Conservation (phyloP, 805 yeast species). For the Pichia scutulata region DNA sequence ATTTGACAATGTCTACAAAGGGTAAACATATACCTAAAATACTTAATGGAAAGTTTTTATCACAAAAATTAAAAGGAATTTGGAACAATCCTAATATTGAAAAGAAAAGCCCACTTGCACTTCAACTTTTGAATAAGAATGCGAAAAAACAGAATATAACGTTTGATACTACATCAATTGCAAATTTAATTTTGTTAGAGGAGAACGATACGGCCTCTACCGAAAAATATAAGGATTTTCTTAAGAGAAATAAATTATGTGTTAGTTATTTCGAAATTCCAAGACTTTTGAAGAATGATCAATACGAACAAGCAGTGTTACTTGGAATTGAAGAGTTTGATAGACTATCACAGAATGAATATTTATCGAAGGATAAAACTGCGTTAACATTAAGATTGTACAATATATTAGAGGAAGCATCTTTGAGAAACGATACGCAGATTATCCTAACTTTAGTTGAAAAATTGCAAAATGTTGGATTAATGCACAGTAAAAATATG, state of each 20-base stretch:
- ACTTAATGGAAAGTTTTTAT: neutral
- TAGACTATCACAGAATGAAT: neutral
- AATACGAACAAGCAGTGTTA: slow-evolving; percentile 20
- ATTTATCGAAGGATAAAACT: neutral
- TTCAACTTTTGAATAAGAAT: neutral
- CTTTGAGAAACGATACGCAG: slow-evolving; percentile 17
- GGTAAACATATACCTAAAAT: neutral
- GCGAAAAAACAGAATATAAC: neutral
- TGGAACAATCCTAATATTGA: neutral
- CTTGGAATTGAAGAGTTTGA: slow-evolving; percentile 7
- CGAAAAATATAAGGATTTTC: slow-evolving; percentile 10
- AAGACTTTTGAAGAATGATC: slow-evolving; percentile 12
- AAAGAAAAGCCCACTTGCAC: neutral
- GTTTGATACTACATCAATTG: slow-evolving; percentile 4
- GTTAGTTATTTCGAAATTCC: slow-evolving; percentile 15
- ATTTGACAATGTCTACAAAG: neutral
- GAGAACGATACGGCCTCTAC: slow-evolving; percentile 7
- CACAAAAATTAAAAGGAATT: neutral
- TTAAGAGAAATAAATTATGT: slow-evolving; percentile 6
- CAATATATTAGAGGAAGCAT: slow-evolving; percentile 15
- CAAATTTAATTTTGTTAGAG: slow-evolving; percentile 12
- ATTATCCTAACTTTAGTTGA: neutral
- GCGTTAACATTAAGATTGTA: slow-evolving; percentile 9
- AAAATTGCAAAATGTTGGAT: neutral
- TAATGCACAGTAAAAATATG: neutral